Base-by-base conservation (phyloP, 2,329 filamentous ascomycete species). In the Botryotinia narcissicola region DNA sequence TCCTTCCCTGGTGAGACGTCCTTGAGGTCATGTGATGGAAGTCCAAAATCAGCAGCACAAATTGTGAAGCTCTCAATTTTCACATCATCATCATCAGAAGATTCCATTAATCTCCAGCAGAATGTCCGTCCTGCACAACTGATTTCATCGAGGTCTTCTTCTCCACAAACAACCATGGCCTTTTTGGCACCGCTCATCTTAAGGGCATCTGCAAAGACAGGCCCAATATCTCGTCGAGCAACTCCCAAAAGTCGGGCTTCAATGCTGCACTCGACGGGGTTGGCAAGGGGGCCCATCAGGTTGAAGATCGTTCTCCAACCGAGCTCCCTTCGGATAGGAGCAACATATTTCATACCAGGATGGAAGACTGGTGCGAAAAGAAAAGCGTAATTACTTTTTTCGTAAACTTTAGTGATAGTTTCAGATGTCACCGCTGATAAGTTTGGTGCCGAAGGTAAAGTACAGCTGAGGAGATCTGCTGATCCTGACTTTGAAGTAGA, bases 271-370 rank as follows among this genome's bases (percentile, higher is more conserved):
- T 98, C 93, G 29, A 97, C 88, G 0, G 96, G 96, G 82, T 98
- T 98, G 63, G 94, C 92, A 42, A 99, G 86, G 0, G 96, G 96
- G 0, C 96, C 96, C 68, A 99, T 88, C 25, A 99, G 89, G 83
- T 99, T 99, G 89, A 99, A 99, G 78, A 99, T 95, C 2, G 96
- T 99, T 79, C 96, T 90, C 87, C 96, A 95, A 74, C 95, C 95
- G 35, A 99, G 89, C 81, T 97, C 92, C 80, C 90, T 93, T 75
- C 96, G 92, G 76, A 98, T 91, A 2, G 92, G 90, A 7, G 94
- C 94, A 57, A 96, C 94, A 82, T 95, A 91, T 81, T 90, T 91
- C 92, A 98, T 98, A 66, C 94, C 95, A 0, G 94, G 94, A 84
- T 99, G 96, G 87, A 98, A 99, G 77, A 96, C 93, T 57, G 96